Percentiles rank a stretch among this genome's conserved stretches.
Evolutionary conservation across 2,329 filamentous ascomycete species (phyloP).

Genomic region (Penicillium sp.): DNA sequence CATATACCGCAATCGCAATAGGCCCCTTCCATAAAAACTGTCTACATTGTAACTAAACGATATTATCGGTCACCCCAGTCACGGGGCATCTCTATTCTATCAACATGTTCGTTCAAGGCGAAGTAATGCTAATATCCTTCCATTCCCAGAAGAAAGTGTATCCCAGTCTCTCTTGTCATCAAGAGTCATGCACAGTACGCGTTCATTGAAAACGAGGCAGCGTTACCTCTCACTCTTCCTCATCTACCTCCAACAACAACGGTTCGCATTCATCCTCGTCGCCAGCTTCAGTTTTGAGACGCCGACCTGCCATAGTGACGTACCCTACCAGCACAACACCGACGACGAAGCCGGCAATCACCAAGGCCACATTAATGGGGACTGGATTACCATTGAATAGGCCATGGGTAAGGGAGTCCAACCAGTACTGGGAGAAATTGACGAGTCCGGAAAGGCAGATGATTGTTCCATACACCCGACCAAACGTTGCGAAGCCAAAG

Average conservation of each 20-base stretch:
- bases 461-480: slow-evolving; percentile 86
- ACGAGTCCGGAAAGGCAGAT: slow-evolving; percentile 82
- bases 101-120: no score
- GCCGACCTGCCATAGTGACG: slow-evolving; percentile 51
- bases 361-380: slow-evolving; percentile 73
- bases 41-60: background rate
- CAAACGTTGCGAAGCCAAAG: slow-evolving; percentile 89
- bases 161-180: no score
- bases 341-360: slow-evolving; percentile 65
- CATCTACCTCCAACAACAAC: slow-evolving; percentile 32
- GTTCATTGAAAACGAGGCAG: background rate
- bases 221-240: slow-evolving; percentile 14
- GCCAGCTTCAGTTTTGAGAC: slow-evolving; percentile 17
- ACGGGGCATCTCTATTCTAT: no score
- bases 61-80: background rate
- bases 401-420: slow-evolving; percentile 77
- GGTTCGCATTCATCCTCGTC: slow-evolving; percentile 33
- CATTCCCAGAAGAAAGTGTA: no score
- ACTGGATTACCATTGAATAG: slow-evolving; percentile 72
- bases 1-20: background rate
- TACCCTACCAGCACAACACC: slow-evolving; percentile 69
- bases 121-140: no score
- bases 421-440: slow-evolving; percentile 78
- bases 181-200: no score
- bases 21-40: no score